Percentiles rank a stretch among this genome's conserved stretches.
Evolutionary conservation across 306 rosid species (phyloP).

Genomic region (Parietaria judaica): DNA sequence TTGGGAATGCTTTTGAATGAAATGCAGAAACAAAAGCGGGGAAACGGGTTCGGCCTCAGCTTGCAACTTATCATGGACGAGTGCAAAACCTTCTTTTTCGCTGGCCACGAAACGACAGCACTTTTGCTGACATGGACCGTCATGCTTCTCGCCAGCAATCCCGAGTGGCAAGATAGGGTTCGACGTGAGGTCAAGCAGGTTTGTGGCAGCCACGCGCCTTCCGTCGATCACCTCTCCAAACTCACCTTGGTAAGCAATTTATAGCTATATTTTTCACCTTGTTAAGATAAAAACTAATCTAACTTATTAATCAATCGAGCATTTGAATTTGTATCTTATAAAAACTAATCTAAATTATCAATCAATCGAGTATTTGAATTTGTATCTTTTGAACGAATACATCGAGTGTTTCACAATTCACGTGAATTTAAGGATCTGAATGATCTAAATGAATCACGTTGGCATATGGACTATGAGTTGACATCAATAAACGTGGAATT

Average conservation of each 20-base stretch:
- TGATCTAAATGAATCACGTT: no score
- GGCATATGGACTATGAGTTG: no score
- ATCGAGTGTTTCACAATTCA: background rate
- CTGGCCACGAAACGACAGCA: conserved; percentile 94
- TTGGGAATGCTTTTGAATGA: conserved; percentile 77
- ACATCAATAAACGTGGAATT: no score
- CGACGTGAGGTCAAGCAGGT: conserved; percentile 52
- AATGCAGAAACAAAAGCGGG: conserved; percentile 47
- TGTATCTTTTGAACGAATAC: no score
- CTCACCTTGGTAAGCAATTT: conserved; percentile 48
- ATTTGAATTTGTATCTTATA: no score
- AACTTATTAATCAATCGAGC: no score
- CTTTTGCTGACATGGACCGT: conserved; percentile 87
- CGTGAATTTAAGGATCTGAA: no score
- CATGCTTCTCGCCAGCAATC: conserved; percentile 72
- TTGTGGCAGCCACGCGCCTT: conserved; percentile 46
- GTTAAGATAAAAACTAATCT: no score
- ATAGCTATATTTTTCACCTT: background rate
- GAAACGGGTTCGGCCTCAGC: conserved; percentile 45
- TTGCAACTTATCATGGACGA: conserved; percentile 83
- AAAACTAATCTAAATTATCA: no score
- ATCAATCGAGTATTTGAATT: no score
- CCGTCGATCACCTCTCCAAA: conserved; percentile 64
- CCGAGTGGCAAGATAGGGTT: conserved; percentile 68
- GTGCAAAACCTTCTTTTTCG: conserved; percentile 94